Conservation (phyloP, 495 filamentous ascomycete species). For the Hypoxylon crocopeplum region DNA sequence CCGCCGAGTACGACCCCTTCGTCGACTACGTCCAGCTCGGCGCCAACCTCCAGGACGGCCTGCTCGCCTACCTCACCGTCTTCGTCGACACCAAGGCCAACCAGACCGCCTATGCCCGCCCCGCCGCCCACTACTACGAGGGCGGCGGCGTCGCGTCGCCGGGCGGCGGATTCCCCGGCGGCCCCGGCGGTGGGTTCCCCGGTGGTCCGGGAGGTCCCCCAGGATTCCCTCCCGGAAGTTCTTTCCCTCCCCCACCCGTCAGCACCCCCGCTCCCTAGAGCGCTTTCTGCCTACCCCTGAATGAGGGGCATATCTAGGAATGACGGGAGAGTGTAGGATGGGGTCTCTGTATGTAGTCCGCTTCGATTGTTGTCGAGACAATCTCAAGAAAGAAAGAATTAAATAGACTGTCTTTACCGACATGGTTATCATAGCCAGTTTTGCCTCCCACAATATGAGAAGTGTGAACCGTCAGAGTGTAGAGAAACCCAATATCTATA, state of each 20-base stretch:
- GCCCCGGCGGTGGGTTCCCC: conserved; percentile 13
- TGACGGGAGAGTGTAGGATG: too few species aligned
- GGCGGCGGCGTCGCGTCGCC: conserved; percentile 33
- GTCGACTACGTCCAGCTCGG: conserved; percentile 53
- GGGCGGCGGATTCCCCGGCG: conserved; percentile 22
- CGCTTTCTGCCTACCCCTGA: too few species aligned
- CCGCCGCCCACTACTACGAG: conserved; percentile 42
- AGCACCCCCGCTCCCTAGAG: conserved; percentile 7
- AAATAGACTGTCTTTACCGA: not conserved
- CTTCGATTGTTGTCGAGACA: too few species aligned
- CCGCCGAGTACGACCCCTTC: conserved; percentile 49
- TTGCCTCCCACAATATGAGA: too few species aligned
- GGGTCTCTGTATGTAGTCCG: too few species aligned
- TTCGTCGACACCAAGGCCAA: conserved; percentile 59
- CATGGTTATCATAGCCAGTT: too few species aligned
- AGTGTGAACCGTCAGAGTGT: too few species aligned
- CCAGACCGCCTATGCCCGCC: conserved; percentile 48
- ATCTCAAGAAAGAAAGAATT: too few species aligned
- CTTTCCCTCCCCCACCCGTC: conserved; percentile 2
- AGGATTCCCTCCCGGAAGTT: too few species aligned
- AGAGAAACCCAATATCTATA: too few species aligned
- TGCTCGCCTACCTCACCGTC: conserved; percentile 50
- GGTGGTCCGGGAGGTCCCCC: conserved; percentile 11
- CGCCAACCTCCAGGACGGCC: conserved; percentile 53
- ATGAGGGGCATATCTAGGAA: too few species aligned